phyloP scores from a whole-genome alignment of 2,329 filamentous ascomycete genomes.

The Alternaria longipes region DNA sequence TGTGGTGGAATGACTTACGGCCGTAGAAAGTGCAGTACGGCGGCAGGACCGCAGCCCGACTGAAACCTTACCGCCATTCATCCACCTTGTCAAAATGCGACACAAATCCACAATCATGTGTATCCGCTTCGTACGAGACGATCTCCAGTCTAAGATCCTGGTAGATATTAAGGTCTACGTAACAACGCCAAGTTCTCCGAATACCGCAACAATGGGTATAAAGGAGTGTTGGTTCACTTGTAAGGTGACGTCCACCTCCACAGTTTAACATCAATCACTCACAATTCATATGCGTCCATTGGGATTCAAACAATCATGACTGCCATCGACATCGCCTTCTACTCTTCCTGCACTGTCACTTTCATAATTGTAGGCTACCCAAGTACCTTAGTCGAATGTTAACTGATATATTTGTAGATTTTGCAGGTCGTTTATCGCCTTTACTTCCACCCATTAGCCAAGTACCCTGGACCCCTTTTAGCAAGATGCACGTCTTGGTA shows the following conservation, averaged over 20 bases:
- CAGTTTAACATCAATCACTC: neutral
- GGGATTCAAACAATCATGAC: neutral
- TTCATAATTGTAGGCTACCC: neutral
- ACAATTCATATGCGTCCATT: neutral
- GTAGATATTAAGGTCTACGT: neutral
- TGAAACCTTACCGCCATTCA: neutral
- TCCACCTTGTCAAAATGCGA: neutral
- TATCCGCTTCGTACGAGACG: neutral
- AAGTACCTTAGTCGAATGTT: neutral
- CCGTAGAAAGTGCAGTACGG: neutral
- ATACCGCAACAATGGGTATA: neutral
- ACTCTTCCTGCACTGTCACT: neutral
- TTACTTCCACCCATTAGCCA: slow-evolving; percentile 8
- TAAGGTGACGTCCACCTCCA: neutral
- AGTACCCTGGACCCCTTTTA: slow-evolving; percentile 5
- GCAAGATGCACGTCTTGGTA: slow-evolving; percentile 11
- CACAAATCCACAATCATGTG: neutral
- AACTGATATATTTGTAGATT: neutral
- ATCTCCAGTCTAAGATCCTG: neutral
- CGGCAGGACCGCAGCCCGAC: neutral
- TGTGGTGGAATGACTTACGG: neutral
- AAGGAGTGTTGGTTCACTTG: neutral
- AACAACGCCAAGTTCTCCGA: neutral
- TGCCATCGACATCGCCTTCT: neutral
- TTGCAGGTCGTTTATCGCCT: neutral